A percentile compares a stretch with the other conserved stretches of the same genome.
These are phyloP conservation scores for Wickerhamomyces hampshirensis DNA, from an alignment of 805 yeast species.

Conservation along the genomic window DNA sequence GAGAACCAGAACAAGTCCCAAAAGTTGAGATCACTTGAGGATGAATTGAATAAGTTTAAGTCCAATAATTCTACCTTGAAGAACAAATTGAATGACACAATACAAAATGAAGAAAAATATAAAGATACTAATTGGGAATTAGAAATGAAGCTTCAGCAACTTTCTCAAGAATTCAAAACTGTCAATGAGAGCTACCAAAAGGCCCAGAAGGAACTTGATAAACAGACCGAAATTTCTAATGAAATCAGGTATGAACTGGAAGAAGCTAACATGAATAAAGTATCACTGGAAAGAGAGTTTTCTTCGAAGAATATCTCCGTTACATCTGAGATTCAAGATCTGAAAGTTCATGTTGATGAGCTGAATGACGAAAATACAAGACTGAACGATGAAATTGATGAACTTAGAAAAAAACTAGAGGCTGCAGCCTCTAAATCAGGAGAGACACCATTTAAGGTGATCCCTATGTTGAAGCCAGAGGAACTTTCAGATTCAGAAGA, in stretches of 20 bases:
- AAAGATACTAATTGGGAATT: slow-evolving; percentile 65
- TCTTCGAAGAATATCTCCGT: slow-evolving; percentile 32
- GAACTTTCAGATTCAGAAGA: slow-evolving; percentile 30
- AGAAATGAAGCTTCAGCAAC: slow-evolving; percentile 44
- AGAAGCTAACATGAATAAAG: slow-evolving; percentile 34
- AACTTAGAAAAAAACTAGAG: slow-evolving; percentile 19
- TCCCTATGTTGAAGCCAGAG: slow-evolving; percentile 22
- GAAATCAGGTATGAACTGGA: slow-evolving; percentile 47
- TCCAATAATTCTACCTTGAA: slow-evolving; percentile 15
- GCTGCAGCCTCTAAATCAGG: slow-evolving; percentile 13
- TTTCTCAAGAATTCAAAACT: slow-evolving; percentile 27
- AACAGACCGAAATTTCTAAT: slow-evolving; percentile 30
- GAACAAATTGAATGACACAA: slow-evolving; percentile 22
- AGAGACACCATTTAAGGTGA: slow-evolving; percentile 10
- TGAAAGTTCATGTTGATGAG: slow-evolving; percentile 49
- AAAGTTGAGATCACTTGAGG: slow-evolving; percentile 37
- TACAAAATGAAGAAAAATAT: slow-evolving; percentile 38
- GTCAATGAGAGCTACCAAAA: slow-evolving; percentile 40
- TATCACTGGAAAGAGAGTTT: slow-evolving; percentile 35
- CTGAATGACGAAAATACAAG: slow-evolving; percentile 68
- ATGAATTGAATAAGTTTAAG: slow-evolving; percentile 34
- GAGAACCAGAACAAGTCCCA: slow-evolving; percentile 47
- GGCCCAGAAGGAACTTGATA: slow-evolving; percentile 36
- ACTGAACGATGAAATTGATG: slow-evolving; percentile 38
- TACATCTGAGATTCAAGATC: slow-evolving; percentile 40